Evolutionary conservation across 331 rosid genomes (phyloP), one percentile per base, ranked within the genome.

Genomic region (Erythrophleum ivorense): DNA sequence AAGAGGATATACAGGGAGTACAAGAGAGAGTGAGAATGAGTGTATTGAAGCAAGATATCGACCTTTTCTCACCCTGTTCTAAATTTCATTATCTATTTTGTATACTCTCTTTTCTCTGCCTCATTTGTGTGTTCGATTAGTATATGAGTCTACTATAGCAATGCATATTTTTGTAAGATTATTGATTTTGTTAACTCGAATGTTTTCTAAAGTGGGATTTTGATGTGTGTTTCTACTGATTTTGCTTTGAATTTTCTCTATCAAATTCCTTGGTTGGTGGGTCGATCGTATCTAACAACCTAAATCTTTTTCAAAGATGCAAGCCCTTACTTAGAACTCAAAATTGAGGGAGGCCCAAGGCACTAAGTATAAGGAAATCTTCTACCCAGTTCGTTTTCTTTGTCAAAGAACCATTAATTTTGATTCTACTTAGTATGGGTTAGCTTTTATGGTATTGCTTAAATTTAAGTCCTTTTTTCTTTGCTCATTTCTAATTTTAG

Each of bases 71-170:
- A 2, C 18, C 14, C 18, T 6, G 64, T 8, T 0, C 24, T 55
- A 1, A 13, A 64, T 78, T 52, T 78, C 83, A 14, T 6, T n/a
- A 13, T 63, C 54, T 31, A 65, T 6, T 54, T 12, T 65, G 83
- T 83, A 83, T 83, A 21, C 7, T 19, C n/a, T 45, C 70, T 54
- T 64, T 10, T 19, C 64, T 72, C 36, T 10, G 15, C 62, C 34
- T 38, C 53, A 43, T 49, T 54, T 19, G 43, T 43, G 5, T 43
- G 6, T 14, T 41, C 31, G 18, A n/a, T 54, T 8, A 2, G 59
- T 64, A 16, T 21, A 41, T 41, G 21, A 11, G 62, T 77, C 15
- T 50, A 9, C 2, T 14, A 34, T 7, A 49, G 38, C 21, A 2
- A 41, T 45, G 70, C 29, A 6, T 29, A 3, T 33, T 33, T 73